Conservation (phyloP, 2,329 filamentous ascomycete genomes). For the Acrodontium crateriforme region DNA sequence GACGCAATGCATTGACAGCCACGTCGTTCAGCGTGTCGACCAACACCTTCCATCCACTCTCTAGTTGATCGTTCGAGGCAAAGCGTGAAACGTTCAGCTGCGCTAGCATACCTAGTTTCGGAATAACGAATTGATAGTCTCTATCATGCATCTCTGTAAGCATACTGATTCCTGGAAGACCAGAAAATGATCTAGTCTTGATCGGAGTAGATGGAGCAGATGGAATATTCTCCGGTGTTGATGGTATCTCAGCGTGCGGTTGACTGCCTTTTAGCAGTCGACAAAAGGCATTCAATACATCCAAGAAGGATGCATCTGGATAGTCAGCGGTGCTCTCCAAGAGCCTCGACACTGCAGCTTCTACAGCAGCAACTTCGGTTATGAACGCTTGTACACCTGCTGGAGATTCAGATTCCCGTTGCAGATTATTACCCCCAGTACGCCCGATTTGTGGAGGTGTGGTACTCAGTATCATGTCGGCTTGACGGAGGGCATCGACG, state of each 20-base stretch:
- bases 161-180: constrained; percentile 29
- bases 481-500: constrained; percentile 81
- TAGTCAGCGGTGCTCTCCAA: constrained; percentile 90
- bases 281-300: constrained; percentile 64
- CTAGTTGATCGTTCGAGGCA: constrained; percentile 48
- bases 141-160: constrained; percentile 24
- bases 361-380: constrained; percentile 73
- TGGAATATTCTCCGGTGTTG: constrained; percentile 4
- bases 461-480: constrained; percentile 64
- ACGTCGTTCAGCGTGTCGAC: constrained; percentile 40
- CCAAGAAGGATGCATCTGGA: constrained; percentile 65
- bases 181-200: constrained; percentile 25
- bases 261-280: constrained; percentile 41
- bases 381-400: constrained; percentile 35
- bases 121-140: constrained; percentile 35
- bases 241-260: no score
- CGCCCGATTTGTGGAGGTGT: constrained; percentile 21
- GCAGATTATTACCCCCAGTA: no score
- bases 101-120: constrained; percentile 34
- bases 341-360: constrained; percentile 70
- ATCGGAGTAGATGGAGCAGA: constrained; percentile 19
- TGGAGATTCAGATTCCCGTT: constrained; percentile 14
- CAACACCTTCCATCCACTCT: constrained; percentile 65
- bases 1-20: constrained; percentile 25
- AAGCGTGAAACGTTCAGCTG: constrained; percentile 44